These are phyloP conservation scores for Gossypium anomalum DNA, from an alignment of 345 rosid species.

Conservation along the genomic window DNA sequence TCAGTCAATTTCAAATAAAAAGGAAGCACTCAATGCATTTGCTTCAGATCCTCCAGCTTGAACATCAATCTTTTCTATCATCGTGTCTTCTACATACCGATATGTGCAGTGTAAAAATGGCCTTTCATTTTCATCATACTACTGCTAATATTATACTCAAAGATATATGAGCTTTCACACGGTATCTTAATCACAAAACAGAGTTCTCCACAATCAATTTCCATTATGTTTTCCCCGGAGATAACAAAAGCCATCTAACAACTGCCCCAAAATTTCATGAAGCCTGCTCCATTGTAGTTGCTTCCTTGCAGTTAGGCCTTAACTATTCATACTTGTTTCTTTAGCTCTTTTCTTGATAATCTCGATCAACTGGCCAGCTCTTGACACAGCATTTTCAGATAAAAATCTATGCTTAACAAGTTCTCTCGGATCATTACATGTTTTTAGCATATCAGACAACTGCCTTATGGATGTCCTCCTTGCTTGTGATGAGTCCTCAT, in stretches of 20 bases:
- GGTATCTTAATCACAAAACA: neutral
- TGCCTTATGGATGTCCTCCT: slow-evolving; percentile 52
- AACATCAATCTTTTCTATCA: neutral
- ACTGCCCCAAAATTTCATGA: neutral
- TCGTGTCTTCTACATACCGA: neutral
- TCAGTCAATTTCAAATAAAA: neutral
- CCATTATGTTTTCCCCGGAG: neutral
- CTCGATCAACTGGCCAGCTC: slow-evolving; percentile 27
- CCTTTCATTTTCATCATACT: neutral
- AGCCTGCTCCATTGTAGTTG: neutral
- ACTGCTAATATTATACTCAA: too few species aligned
- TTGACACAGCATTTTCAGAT: slow-evolving; percentile 18
- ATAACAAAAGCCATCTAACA: neutral
- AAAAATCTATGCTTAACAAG: slow-evolving; percentile 44
- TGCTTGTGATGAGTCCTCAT: slow-evolving; percentile 27
- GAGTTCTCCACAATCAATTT: neutral
- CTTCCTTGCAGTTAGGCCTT: slow-evolving; percentile 1
- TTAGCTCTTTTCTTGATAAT: slow-evolving; percentile 21
- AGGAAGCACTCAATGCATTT: neutral
- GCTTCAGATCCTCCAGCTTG: neutral
- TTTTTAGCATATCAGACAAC: slow-evolving; percentile 66
- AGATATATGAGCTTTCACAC: neutral
- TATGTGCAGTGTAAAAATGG: neutral
- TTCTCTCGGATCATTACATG: slow-evolving; percentile 60
- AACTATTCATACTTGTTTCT: slow-evolving; percentile 7